These are phyloP conservation scores for Populus deltoides DNA, from an alignment of 345 rosid species.

Conservation along the genomic window DNA sequence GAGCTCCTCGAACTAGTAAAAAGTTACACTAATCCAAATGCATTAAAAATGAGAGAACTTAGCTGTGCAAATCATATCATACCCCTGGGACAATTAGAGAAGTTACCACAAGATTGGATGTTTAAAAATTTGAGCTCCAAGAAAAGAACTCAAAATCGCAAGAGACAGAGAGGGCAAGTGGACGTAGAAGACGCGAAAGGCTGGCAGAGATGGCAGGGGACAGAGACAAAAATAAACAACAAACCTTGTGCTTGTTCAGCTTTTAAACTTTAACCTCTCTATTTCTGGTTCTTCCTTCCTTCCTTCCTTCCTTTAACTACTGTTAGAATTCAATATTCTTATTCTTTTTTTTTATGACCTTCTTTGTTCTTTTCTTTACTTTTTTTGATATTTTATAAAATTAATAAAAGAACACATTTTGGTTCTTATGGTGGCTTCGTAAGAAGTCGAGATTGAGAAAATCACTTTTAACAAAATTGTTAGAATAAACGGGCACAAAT, in stretches of 20 bases:
- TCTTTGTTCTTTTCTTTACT: not conserved
- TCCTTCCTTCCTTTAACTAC: not conserved
- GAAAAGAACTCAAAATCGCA: conserved; percentile 12
- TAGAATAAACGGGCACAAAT: too few species aligned
- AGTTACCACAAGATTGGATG: conserved; percentile 11
- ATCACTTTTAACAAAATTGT: too few species aligned
- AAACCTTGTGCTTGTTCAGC: not conserved
- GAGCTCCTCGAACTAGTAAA: conserved; percentile 6
- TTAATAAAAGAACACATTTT: too few species aligned
- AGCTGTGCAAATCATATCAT: not conserved
- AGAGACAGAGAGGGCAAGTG: conserved; percentile 16
- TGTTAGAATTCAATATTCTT: not conserved
- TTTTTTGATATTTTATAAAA: too few species aligned
- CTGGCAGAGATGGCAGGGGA: conserved; percentile 19
- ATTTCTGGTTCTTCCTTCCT: not conserved
- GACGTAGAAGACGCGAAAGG: conserved; percentile 26
- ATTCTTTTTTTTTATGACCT: not conserved
- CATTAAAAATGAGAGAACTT: conserved; percentile 12
- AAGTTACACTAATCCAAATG: conserved; percentile 13
- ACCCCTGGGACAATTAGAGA: not conserved
- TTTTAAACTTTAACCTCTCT: not conserved
- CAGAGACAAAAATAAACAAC: not conserved
- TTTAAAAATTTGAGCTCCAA: conserved; percentile 11
- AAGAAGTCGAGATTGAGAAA: too few species aligned
- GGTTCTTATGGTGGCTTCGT: too few species aligned